Evolutionary conservation across 2,329 filamentous ascomycete species (phyloP), one percentile per base, ranked within the genome.

Genomic region (Trichophyton mentagrophytes): DNA sequence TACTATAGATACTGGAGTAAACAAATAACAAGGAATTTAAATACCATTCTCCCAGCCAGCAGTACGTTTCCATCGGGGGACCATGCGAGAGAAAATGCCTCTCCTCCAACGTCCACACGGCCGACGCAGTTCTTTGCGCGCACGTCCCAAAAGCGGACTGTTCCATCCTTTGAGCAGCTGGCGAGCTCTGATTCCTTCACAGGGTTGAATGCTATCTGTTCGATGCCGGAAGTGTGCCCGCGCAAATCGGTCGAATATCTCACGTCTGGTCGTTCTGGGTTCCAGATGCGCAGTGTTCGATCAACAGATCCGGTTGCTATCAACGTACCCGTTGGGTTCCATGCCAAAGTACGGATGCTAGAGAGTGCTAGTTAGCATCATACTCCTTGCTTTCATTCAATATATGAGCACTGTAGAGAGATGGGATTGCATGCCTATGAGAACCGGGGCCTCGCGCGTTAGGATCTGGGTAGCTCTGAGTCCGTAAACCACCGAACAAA

Each of bases 221-320:
- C 77, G 22, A 79, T 74, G 1, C 71, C 75, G 15, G 74, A 75
- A 1, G 74, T 70, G 63, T 79, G 77, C 5, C 77, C 77, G 61
- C 76, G 74, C 55, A 79, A 67, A 59, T 79, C 77, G 3, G 76
- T 79, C 33, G 77, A 78, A 64, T 78, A 76, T 66, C 73, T 73
- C 27, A 73, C 71, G 63, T 72, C 69, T 17, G 77, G 73, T 59
- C 77, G 74, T 61, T 79, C 77, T 0, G 77, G 77, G 64, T 99
- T 95, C 92, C 93, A 99, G 65, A 99, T 85, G n/a, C 90, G 86
- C 51, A 99, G 79, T 0, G 85, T 86, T 59, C 92, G 91, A 74
- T 97, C 88, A 7, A 92, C 89, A 2, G 89, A 88, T 1, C 90
- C 90, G 0, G 91, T 95, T 0, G 92, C 92, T 63, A 97, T 85